Conservation (phyloP, 2,329 filamentous ascomycete genomes). For the Byssothecium circinans region DNA sequence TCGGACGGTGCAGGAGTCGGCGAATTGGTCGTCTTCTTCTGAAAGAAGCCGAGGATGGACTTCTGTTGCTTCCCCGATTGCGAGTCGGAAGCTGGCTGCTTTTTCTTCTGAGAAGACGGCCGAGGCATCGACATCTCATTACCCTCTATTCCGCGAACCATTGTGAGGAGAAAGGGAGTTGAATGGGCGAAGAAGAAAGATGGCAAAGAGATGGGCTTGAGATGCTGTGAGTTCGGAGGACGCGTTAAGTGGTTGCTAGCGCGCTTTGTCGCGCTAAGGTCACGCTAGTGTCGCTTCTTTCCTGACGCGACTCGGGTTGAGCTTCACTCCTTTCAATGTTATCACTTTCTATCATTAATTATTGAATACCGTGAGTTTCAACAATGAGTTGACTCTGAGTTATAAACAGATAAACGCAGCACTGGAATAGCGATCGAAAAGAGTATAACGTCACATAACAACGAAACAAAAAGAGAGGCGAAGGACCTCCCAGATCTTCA, state of each 20-base stretch:
- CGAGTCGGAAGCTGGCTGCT: constrained; percentile 48
- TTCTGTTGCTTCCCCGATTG: constrained; percentile 63
- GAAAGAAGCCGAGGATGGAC: constrained; percentile 80
- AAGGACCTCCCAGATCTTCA: too few species aligned
- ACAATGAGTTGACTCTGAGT: too few species aligned
- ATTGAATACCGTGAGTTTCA: too few species aligned
- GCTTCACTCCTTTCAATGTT: too few species aligned
- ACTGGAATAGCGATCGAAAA: too few species aligned
- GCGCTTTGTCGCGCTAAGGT: background rate
- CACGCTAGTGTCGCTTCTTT: background rate
- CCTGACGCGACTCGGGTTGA: background rate
- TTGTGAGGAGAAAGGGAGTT: constrained; percentile 15
- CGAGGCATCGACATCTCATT: constrained; percentile 51
- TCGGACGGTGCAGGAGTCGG: constrained; percentile 44
- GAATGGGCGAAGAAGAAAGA: background rate
- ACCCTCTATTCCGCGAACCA: constrained; percentile 51
- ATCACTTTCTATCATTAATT: too few species aligned
- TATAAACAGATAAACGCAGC: too few species aligned
- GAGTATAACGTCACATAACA: too few species aligned
- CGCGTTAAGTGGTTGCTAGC: background rate
- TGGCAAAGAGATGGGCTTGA: background rate
- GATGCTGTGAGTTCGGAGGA: background rate
- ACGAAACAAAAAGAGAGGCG: too few species aligned
- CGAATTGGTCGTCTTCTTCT: constrained; percentile 59
- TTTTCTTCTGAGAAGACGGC: constrained; percentile 49